Evolutionary conservation across 2,329 filamentous ascomycete genomes (phyloP).

Genomic region (Verticillium nonalfalfae): DNA sequence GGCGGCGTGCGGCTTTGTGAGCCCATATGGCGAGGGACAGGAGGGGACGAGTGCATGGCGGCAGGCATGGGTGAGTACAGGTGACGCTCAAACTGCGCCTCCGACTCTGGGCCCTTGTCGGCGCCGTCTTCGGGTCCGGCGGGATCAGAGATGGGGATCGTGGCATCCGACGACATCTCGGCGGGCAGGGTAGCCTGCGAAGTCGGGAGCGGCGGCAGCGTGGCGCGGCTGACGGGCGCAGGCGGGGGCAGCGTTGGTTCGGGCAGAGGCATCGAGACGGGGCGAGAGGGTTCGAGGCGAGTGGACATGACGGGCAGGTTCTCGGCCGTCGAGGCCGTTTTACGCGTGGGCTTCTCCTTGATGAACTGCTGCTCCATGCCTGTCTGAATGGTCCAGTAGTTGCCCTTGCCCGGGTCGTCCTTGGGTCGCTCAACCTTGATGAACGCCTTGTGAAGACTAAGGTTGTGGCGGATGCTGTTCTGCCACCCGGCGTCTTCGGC

Average conservation of each 20-base stretch:
- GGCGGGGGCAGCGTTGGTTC: slow-evolving; percentile 38
- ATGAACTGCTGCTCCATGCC: slow-evolving; percentile 86
- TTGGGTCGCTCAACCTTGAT: slow-evolving; percentile 93
- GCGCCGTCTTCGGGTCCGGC: slow-evolving; percentile 44
- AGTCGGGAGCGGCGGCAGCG: slow-evolving; percentile 31
- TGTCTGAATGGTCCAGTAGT: slow-evolving; percentile 92
- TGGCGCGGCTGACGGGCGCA: slow-evolving; percentile 9
- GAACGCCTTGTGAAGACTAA: slow-evolving; percentile 95
- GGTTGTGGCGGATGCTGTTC: slow-evolving; percentile 97
- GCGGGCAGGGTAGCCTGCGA: slow-evolving; percentile 34
- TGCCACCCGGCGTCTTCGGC: slow-evolving; percentile 88
- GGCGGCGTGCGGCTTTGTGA: slow-evolving; percentile 70
- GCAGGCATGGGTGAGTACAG: slow-evolving; percentile 64
- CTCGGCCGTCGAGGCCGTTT: slow-evolving; percentile 47
- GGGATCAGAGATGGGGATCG: slow-evolving; percentile 65
- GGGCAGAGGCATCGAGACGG: slow-evolving; percentile 29
- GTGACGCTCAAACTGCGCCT: slow-evolving; percentile 37
- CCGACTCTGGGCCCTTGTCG: slow-evolving; percentile 35
- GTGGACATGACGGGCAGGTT: slow-evolving; percentile 53
- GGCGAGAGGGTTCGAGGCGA: slow-evolving; percentile 44
- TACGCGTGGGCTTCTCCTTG: slow-evolving; percentile 72
- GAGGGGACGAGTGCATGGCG: slow-evolving; percentile 85
- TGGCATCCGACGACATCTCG: slow-evolving; percentile 72
- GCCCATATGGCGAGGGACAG: slow-evolving; percentile 56
- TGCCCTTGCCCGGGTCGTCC: slow-evolving; percentile 94